Evolutionary conservation across 129 eudicot species (phyloP).

Genomic region (Saussurea involucrata): DNA sequence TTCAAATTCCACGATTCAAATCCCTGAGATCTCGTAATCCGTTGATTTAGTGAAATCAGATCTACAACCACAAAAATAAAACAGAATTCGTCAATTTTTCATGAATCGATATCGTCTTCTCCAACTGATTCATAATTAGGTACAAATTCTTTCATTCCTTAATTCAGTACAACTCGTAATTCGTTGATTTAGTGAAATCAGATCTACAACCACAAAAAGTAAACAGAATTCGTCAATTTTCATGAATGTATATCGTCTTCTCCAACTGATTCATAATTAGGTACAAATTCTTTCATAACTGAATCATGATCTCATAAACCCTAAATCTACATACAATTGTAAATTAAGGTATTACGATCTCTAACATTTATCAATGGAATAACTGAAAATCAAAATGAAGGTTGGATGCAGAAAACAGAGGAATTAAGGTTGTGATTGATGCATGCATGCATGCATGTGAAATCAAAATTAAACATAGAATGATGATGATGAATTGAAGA

Average conservation of each 20-base stretch:
- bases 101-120: background rate
- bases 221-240: background rate
- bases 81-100: background rate
- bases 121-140: no score
- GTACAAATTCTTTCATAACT: no score
- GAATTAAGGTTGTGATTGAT: background rate
- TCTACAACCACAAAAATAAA: background rate
- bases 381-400: background rate
- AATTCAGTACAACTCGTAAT: background rate
- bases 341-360: no score
- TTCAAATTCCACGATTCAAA: background rate
- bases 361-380: background rate
- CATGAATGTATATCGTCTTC: background rate
- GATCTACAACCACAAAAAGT: background rate
- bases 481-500: background rate
- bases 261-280: no score
- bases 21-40: background rate
- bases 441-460: slow-evolving; percentile 24
- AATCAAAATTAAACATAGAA: background rate
- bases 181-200: background rate
- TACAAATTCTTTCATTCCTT: no score
- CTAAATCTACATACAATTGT: background rate
- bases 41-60: background rate
- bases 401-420: slow-evolving; percentile 11
- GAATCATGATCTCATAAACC: background rate